Base-by-base conservation (phyloP, 495 filamentous ascomycete species). In the Baudoinia panamericana region DNA sequence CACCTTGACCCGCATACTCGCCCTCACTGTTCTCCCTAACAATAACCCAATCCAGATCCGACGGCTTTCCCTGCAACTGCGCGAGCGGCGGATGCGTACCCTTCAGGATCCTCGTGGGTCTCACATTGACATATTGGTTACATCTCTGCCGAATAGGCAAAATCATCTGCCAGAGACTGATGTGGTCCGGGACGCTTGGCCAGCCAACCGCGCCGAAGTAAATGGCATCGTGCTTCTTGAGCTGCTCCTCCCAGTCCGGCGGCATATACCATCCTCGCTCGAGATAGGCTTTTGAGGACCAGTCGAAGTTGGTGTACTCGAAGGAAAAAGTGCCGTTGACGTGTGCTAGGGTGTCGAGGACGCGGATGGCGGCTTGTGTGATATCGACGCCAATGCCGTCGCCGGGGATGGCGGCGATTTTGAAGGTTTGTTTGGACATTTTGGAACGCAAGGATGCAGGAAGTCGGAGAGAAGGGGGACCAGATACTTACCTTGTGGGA, bases 351-450 rank as follows among this genome's bases (percentile, higher is more conserved):
- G 41, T 54, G 12, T 57, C 23, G 16, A 63, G 48, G 30, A 59
- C 59, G 27, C 50, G 45, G 8, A 46, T 29, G 19, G 61, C 61
- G 17, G 61, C 61, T 4, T 59, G 50, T 11, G 59, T 61, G 18
- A 62, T 58, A 19, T 63, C 61, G 36, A 55, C 48, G 41, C 61
- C 61, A 26, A 63, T 63, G 43, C 61, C 61, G 39, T 63, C 61
- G 29, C 60, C 60, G 17, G 60, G 60, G 33, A 63, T 62, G 34
- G 41, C 36, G 30, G 57, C 59, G 45, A 62, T 59, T 22, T 38
- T 46, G 57, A 52, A 69, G 58, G 49, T 33, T 18, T 43, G n/a
- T n/a, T 27, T 27, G 7, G 7, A 12, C 30, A 33, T 16, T 33
- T 33, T 9, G 17, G 11, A 10, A 7, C 30, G 30, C 30, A n/a